Conservation (phyloP, 208 protist genomes). For the Trypanosoma vivax region DNA sequence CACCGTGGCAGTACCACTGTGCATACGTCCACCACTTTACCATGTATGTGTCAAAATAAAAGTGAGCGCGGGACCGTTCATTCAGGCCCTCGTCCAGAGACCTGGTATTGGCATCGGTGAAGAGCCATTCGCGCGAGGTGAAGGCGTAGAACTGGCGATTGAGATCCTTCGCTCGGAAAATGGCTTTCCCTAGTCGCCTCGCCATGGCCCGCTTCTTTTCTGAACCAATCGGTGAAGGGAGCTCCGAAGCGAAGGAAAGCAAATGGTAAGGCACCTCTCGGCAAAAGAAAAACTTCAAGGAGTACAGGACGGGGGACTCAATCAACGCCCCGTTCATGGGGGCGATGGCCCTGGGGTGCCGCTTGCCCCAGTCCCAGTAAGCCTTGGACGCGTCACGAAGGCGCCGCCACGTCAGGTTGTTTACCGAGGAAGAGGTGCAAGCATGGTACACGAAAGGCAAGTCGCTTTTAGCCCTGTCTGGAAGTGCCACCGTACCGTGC, state of each 20-base stretch:
- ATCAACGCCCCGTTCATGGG: conserved; percentile 35
- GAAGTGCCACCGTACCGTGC: neutral
- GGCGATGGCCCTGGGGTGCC: conserved; percentile 39
- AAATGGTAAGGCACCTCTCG: conserved; percentile 59
- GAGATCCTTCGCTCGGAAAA: conserved; percentile 44
- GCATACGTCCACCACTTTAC: conserved; percentile 72
- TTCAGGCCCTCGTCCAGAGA: conserved; percentile 51
- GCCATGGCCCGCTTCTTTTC: conserved; percentile 35
- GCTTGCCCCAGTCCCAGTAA: conserved; percentile 36
- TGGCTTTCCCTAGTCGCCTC: conserved; percentile 40
- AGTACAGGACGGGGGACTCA: conserved; percentile 30
- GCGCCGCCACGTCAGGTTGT: conserved; percentile 44
- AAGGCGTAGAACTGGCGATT: conserved; percentile 69
- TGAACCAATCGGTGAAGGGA: conserved; percentile 54
- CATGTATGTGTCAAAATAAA: conserved; percentile 49
- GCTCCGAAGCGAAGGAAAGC: conserved; percentile 23
- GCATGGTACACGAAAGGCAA: conserved; percentile 69
- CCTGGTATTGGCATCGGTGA: conserved; percentile 28
- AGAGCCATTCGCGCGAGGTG: conserved; percentile 54
- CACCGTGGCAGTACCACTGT: conserved; percentile 63
- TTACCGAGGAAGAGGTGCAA: conserved; percentile 35
- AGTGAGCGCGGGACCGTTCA: conserved; percentile 26
- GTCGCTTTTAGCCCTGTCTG: neutral
- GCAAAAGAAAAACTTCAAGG: conserved; percentile 34
- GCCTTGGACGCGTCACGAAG: conserved; percentile 19